Evolutionary conservation across 495 filamentous ascomycete species (phyloP).

Genomic region (Letharia lupina): DNA sequence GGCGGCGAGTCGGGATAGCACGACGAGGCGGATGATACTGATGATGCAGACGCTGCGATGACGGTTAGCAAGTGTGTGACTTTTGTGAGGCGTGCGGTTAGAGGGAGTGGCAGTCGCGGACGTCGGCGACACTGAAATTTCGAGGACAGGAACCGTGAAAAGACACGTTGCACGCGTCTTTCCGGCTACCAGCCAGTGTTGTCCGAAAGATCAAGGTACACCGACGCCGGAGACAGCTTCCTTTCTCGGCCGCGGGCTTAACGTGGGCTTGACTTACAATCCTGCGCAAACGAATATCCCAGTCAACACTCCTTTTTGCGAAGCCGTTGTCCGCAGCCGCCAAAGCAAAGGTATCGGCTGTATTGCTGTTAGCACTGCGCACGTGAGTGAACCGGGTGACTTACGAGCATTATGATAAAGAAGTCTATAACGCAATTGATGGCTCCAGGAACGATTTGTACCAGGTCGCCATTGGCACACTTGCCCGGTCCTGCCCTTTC

Average conservation of each 20-base stretch:
- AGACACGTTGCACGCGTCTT: background rate
- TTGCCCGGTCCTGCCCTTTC: slow-evolving; percentile 3
- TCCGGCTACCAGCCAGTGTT: background rate
- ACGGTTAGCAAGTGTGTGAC: background rate
- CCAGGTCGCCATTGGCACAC: slow-evolving; percentile 11
- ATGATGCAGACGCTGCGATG: slow-evolving; percentile 15
- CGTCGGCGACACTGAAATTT: background rate
- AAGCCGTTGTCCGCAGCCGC: slow-evolving; percentile 15
- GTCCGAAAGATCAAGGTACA: background rate
- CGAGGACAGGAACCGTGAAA: background rate
- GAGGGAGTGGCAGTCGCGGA: background rate
- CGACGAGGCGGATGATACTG: slow-evolving; percentile 19
- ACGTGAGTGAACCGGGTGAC: background rate
- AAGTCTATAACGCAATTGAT: slow-evolving; percentile 23
- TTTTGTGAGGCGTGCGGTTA: background rate
- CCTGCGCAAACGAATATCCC: slow-evolving; percentile 21
- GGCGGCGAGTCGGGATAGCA: slow-evolving; percentile 10
- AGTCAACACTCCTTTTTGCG: slow-evolving; percentile 20
- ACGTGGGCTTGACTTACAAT: slow-evolving; percentile 12
- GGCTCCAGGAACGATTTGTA: slow-evolving; percentile 15
- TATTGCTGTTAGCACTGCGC: background rate
- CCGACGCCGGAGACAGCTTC: background rate
- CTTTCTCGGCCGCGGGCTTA: background rate
- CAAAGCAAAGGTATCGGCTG: slow-evolving; percentile 22
- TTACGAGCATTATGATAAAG: slow-evolving; percentile 20